A percentile compares a stretch with the other conserved stretches of the same genome.
phyloP scores from a whole-genome alignment of 2,329 filamentous ascomycete genomes.

The Fusarium drepaniforme region DNA sequence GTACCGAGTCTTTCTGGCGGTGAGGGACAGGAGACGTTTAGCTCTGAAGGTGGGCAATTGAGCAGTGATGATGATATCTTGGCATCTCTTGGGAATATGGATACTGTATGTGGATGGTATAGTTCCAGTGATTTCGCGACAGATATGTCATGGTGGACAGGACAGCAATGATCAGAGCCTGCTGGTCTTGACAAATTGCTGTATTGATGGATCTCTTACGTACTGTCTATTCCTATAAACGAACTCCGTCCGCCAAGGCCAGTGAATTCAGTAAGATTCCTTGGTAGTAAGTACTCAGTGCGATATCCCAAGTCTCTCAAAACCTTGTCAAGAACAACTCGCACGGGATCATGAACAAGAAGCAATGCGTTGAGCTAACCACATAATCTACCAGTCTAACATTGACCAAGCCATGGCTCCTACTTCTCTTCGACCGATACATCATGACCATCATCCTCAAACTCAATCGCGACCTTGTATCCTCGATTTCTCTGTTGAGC shows the following conservation, averaged over 20 bases:
- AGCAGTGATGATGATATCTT: neutral
- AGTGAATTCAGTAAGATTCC: neutral
- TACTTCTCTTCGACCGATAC: neutral
- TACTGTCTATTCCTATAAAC: neutral
- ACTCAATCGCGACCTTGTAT: slow-evolving; percentile 10
- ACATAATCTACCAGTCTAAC: neutral
- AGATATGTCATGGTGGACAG: neutral
- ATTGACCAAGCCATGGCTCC: neutral
- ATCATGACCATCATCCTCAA: neutral
- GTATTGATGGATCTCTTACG: neutral
- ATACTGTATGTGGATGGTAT: slow-evolving; percentile 15
- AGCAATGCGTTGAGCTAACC: neutral
- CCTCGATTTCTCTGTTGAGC: slow-evolving; percentile 8
- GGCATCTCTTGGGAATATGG: slow-evolving; percentile 4
- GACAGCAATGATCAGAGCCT: neutral
- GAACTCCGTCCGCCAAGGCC: neutral
- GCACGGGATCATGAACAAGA: neutral
- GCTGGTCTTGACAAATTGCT: no score
- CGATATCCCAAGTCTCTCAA: neutral
- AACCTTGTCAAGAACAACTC: neutral
- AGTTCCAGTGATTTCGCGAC: neutral
- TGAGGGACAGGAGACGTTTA: neutral
- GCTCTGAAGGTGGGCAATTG: neutral
- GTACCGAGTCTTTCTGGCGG: slow-evolving; percentile 8
- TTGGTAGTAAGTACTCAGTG: neutral